phyloP scores from a whole-genome alignment of 1,139 yeast genomes.

The Geotrichum cucujoidarum region DNA sequence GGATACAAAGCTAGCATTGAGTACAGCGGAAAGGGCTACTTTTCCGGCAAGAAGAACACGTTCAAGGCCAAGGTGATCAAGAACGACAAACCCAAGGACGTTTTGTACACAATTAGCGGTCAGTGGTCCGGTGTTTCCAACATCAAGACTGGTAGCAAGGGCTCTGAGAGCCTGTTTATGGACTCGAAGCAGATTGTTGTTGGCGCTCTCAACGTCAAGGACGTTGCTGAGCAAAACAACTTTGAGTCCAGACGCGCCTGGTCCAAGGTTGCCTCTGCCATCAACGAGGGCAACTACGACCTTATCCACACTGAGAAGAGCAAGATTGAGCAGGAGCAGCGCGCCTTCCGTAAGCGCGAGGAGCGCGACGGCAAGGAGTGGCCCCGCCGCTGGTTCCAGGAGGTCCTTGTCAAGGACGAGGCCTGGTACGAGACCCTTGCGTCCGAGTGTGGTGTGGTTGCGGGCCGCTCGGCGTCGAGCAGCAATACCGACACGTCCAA shows the following conservation, averaged over 20 bases:
- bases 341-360: conserved; percentile 73
- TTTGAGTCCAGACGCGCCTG: conserved; percentile 84
- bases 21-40: conserved; percentile 88
- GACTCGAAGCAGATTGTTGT: conserved; percentile 56
- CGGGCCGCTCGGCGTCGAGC: conserved; percentile 25
- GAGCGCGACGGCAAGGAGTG: conserved; percentile 55
- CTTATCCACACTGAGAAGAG: conserved; percentile 69
- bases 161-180: conserved; percentile 52
- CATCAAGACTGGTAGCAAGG: conserved; percentile 33
- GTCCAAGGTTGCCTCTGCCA: conserved; percentile 84
- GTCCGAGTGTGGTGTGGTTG: conserved; percentile 24
- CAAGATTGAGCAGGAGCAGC: conserved; percentile 72
- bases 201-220: conserved; percentile 64
- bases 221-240: conserved; percentile 66
- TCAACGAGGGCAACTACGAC: conserved; percentile 66
- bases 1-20: conserved; percentile 75
- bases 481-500: conserved; percentile 22
- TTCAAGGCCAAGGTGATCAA: conserved; percentile 78
- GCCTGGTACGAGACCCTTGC: conserved; percentile 23
- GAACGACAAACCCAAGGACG: conserved; percentile 52
- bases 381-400: conserved; percentile 71
- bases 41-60: conserved; percentile 90
- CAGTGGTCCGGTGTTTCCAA: conserved; percentile 84
- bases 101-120: conserved; percentile 74
- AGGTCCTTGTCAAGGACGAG: conserved; percentile 26